phyloP scores from a whole-genome alignment of 2,329 filamentous ascomycete genomes.

The Huntiella abstrusa region DNA sequence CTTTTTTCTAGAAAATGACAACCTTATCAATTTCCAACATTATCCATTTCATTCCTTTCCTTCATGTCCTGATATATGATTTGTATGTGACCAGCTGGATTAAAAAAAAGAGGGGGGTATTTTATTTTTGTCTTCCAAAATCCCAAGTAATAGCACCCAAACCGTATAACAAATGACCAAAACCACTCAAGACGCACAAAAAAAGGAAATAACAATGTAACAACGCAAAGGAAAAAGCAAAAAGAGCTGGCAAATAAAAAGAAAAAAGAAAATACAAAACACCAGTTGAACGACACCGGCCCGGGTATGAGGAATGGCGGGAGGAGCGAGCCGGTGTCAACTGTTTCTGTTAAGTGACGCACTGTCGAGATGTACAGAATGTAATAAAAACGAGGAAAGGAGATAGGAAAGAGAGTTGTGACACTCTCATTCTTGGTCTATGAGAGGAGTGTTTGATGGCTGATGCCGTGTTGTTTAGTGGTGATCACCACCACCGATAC shows the following conservation, averaged over 20 bases:
- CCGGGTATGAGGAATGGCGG: not conserved
- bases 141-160: not conserved
- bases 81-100: not conserved
- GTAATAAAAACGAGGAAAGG: not conserved
- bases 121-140: conserved; percentile 2
- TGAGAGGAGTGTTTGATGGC: too few species aligned
- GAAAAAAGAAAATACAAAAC: not conserved
- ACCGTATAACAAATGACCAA: not conserved
- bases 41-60: too few species aligned
- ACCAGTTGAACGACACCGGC: not conserved
- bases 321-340: not conserved
- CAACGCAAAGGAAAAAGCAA: not conserved
- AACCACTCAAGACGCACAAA: not conserved
- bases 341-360: not conserved
- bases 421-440: too few species aligned
- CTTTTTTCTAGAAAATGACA: too few species aligned
- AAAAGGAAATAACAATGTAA: not conserved
- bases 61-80: too few species aligned
- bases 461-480: conserved; percentile 5
- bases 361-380: not conserved
- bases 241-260: not conserved
- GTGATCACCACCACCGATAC: conserved; percentile 19
- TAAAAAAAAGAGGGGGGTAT: not conserved
- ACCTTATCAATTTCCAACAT: too few species aligned
- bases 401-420: not conserved